A percentile compares a stretch with the other conserved stretches of the same genome.
phyloP scores from a whole-genome alignment of 805 yeast species.

The Debaryomyces hansenii region DNA sequence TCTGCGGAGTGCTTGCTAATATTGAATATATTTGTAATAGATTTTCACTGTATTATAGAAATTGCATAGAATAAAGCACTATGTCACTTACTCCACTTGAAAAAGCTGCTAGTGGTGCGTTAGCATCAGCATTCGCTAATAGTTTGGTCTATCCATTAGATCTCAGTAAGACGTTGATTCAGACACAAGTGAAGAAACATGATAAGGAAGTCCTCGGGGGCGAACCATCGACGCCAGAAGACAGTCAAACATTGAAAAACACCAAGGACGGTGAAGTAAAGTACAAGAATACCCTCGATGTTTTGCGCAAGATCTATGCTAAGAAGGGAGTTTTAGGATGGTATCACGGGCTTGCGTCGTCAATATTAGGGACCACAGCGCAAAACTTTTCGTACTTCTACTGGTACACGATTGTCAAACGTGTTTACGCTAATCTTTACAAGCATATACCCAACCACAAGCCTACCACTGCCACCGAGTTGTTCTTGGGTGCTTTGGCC shows the following conservation, averaged over 20 bases:
- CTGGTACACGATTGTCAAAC: conserved; percentile 78
- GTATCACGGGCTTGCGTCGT: conserved; percentile 70
- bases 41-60: not conserved
- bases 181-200: conserved; percentile 56
- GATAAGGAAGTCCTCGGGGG: not conserved
- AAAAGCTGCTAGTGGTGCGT: conserved; percentile 78
- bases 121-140: conserved; percentile 80
- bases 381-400: conserved; percentile 83
- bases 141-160: conserved; percentile 80
- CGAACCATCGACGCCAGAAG: conserved; percentile 2
- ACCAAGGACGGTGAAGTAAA: conserved; percentile 24
- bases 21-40: not conserved
- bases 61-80: not conserved
- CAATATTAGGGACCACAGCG: conserved; percentile 68
- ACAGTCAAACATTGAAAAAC: conserved; percentile 3
- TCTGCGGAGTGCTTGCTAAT: not conserved
- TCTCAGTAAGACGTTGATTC: conserved; percentile 72
- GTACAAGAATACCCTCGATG: conserved; percentile 63
- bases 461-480: conserved; percentile 63
- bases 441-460: conserved; percentile 36
- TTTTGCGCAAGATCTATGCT: conserved; percentile 55
- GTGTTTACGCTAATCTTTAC: conserved; percentile 45
- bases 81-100: conserved; percentile 69
- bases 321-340: conserved; percentile 66
- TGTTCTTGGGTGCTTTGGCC: conserved; percentile 73